Base-by-base conservation (phyloP, 75 land plant species). In the Selaginella moellendorffii region DNA sequence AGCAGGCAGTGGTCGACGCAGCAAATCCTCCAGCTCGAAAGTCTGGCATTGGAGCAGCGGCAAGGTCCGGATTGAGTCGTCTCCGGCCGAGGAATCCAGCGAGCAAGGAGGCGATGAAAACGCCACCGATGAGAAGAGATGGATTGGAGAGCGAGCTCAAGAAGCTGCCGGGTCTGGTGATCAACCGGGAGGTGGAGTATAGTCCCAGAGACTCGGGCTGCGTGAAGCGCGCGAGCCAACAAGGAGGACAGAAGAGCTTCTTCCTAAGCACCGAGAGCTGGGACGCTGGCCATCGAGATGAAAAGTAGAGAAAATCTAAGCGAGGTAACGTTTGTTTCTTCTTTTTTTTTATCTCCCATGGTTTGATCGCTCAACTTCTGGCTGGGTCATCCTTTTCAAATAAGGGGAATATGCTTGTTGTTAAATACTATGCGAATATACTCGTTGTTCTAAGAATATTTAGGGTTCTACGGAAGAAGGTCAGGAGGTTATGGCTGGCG, bases 121-220 rank as follows among this genome's bases (percentile, higher is more conserved):
- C 51, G 10, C 14, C 51, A 46, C 51, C 10, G 51, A 46, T 10
- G 10, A 36, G 46, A 36, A 36, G 14, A 14, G 46, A 36, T 36
- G 46, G 46, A 36, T 36, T 56, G 59, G 59, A 56, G 59, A 21
- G 8, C 23, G 8, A 9, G n/a, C 5, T 5, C 5, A 56, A 56
- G 59, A 19, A 56, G 59, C 19, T 56, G 5, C 59, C 59, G 24
- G 24, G 24, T 8, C 8, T 56, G 19, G n/a, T 19, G 5, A 56
- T 56, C 24, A 56, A 21, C 59, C 5, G 59, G 24, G 21, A 25
- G 5, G 24, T 56, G 24, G 59, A 56, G n/a, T 19, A 8, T 19
- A 56, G 59, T 19, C 59, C 59, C 21, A 56, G 59, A 21, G 59
- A 56, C 59, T 56, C 59, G 8, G 59, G 59, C n/a, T 56, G 59